These are phyloP conservation scores for Aureobasidium sp. DNA, from an alignment of 2,329 filamentous ascomycete species.

Conservation along the genomic window DNA sequence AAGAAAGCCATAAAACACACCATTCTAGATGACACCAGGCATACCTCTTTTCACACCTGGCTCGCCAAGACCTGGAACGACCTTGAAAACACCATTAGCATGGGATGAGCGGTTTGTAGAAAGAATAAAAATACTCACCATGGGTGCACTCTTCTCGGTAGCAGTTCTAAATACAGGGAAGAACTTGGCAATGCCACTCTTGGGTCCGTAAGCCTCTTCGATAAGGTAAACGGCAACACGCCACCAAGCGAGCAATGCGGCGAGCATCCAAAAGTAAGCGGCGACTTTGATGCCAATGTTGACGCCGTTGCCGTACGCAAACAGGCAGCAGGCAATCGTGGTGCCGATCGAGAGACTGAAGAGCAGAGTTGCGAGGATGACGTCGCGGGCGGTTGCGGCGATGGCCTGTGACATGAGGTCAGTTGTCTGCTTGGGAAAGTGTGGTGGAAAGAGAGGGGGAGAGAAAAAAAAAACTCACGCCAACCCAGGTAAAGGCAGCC, in stretches of 20 bases:
- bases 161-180: constrained; percentile 22
- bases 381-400: constrained; percentile 19
- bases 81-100: too few relatives aligned
- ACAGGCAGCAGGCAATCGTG: constrained; percentile 23
- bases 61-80: constrained; percentile 23
- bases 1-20: too few relatives aligned
- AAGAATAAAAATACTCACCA: too few relatives aligned
- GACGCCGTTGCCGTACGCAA: constrained; percentile 20
- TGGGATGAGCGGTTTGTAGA: too few relatives aligned
- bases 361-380: constrained; percentile 19
- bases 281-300: constrained; percentile 22
- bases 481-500: constrained; percentile 21
- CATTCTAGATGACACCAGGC: constrained; percentile 16
- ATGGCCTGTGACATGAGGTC: not conserved
- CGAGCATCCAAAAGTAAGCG: constrained; percentile 24
- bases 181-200: constrained; percentile 20
- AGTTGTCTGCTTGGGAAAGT: not conserved
- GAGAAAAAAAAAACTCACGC: constrained; percentile 1
- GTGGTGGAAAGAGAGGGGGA: not conserved
- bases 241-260: constrained; percentile 22
- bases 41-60: constrained; percentile 24
- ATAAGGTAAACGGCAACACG: constrained; percentile 23
- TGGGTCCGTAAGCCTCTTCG: constrained; percentile 22
- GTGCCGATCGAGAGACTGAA: constrained; percentile 21
- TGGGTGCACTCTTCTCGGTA: constrained; percentile 21